Conservation (phyloP, 1,284 basidiomycete species). For the Caloboletus firmus region DNA sequence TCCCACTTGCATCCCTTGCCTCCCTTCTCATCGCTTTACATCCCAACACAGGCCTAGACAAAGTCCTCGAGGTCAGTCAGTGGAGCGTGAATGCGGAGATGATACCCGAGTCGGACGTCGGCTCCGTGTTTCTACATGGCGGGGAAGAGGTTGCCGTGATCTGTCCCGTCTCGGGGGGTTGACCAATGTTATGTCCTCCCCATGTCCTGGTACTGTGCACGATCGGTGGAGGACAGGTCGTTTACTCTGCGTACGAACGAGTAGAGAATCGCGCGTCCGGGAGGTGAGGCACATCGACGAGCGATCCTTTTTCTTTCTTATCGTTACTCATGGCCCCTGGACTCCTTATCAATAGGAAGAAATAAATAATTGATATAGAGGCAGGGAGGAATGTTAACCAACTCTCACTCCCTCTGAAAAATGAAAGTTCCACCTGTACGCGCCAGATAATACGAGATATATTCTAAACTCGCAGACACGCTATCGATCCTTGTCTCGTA, state of each 20-base stretch:
- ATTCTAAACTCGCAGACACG: background rate
- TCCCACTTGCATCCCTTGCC: conserved; percentile 55
- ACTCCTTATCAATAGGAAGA: background rate
- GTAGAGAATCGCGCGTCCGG: background rate
- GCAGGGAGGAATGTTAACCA: background rate
- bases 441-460: background rate
- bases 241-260: background rate
- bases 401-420: background rate
- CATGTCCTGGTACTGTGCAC: background rate
- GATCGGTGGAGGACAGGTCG: background rate
- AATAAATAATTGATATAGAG: background rate
- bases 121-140: conserved; percentile 50
- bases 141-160: conserved; percentile 82
- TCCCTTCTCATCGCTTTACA: conserved; percentile 52
- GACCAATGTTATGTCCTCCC: conserved; percentile 1
- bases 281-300: background rate
- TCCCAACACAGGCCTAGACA: conserved; percentile 49
- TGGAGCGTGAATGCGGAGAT: conserved; percentile 83
- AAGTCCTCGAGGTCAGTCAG: conserved; percentile 57
- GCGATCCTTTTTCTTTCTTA: background rate
- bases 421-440: too few relatives aligned
- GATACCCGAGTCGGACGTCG: conserved; percentile 56
- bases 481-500: background rate
- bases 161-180: conserved; percentile 81
- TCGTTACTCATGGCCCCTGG: background rate